Base-by-base conservation (phyloP, 2,329 filamentous ascomycete species). In the Cytospora leucostoma region DNA sequence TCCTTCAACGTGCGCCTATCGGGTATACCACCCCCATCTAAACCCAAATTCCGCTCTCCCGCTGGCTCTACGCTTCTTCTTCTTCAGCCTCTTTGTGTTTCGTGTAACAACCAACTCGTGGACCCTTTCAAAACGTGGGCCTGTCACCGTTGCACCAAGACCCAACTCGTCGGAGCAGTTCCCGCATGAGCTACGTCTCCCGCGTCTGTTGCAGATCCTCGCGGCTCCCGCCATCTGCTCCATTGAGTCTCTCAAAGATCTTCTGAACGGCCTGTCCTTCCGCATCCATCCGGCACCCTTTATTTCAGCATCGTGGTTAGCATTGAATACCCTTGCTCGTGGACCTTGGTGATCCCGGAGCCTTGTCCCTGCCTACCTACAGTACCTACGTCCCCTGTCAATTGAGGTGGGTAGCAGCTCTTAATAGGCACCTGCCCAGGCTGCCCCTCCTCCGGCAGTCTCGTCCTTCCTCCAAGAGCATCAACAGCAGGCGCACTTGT, bases 351-450 rank as follows among this genome's bases (percentile, higher is more conserved):
- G 17, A 40, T 56, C 58, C 57, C 56, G 61, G 61, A 64, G 64
- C 61, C 64, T 66, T 64, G 61, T 66, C 58, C 64, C 58, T 65
- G 56, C 53, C 51, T 56, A 61, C 52, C 61, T 59, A 57, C 52
- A 21, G 40, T 44, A 44, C 17, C 17, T 44, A n/a, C 40, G n/a
- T 10, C 17, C 17, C 40, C 40, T 44, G 17, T 27, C 47, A 54
- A 52, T 38, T 61, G 53, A 52, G 27, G 40, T 33, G 35, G 54
- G 56, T 53, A 56, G 32, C 49, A 52, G 51, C 56, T 61, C 56
- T 64, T 66, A 64, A 65, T 49, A 61, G 38, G 53, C 64, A 58
- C 50, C 44, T 44, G n/a, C 8, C 27, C 27, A 27, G 27, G 27
- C 53, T 64, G 64, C 64, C 64, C 61, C 64, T 66, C 61, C 58